A percentile compares a stretch with the other conserved stretches of the same genome.
Evolutionary conservation across 352 stramenopile species (phyloP).

Genomic region (Labyrinthula sp.): DNA sequence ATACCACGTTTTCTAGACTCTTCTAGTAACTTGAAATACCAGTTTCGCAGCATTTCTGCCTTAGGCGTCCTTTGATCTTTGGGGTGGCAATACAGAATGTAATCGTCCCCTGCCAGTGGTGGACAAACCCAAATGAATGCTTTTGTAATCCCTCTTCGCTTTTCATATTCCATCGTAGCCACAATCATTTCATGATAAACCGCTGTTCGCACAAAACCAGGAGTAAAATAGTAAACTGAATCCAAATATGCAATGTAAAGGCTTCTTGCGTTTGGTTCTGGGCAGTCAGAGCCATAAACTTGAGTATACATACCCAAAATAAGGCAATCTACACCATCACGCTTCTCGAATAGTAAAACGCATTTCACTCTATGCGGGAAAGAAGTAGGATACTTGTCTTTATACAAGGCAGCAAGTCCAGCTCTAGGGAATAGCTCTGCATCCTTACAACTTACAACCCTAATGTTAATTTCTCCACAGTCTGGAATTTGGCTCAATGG

Average conservation of each 20-base stretch:
- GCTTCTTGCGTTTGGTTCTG: slow-evolving; percentile 69
- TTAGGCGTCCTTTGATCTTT: slow-evolving; percentile 94
- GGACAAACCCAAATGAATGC: slow-evolving; percentile 98
- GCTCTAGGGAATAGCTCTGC: slow-evolving; percentile 3
- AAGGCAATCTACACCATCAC: slow-evolving; percentile 94
- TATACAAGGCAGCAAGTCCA: slow-evolving; percentile 24
- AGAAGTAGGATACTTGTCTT: slow-evolving; percentile 14
- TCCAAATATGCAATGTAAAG: slow-evolving; percentile 98
- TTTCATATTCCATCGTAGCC: slow-evolving; percentile 91
- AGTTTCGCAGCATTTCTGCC: slow-evolving; percentile 83
- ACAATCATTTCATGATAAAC: slow-evolving; percentile 97
- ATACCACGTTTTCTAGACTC: slow-evolving; percentile 61
- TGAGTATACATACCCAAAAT: slow-evolving; percentile 99
- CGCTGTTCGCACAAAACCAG: slow-evolving; percentile 56
- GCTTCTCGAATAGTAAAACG: slow-evolving; percentile 96
- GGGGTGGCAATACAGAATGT: slow-evolving; percentile 98
- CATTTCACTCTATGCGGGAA: slow-evolving; percentile 83
- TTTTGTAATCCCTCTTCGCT: slow-evolving; percentile 81
- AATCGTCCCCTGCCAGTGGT: slow-evolving; percentile 94
- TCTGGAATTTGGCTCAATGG: slow-evolving; percentile 23
- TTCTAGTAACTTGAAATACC: slow-evolving; percentile 70
- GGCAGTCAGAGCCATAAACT: slow-evolving; percentile 91
- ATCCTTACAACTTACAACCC: slow-evolving; percentile 30
- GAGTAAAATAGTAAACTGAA: slow-evolving; percentile 31
- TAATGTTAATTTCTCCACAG: slow-evolving; percentile 17